phyloP scores from a whole-genome alignment of 805 yeast species.

The Hagleromyces aurorensis region DNA sequence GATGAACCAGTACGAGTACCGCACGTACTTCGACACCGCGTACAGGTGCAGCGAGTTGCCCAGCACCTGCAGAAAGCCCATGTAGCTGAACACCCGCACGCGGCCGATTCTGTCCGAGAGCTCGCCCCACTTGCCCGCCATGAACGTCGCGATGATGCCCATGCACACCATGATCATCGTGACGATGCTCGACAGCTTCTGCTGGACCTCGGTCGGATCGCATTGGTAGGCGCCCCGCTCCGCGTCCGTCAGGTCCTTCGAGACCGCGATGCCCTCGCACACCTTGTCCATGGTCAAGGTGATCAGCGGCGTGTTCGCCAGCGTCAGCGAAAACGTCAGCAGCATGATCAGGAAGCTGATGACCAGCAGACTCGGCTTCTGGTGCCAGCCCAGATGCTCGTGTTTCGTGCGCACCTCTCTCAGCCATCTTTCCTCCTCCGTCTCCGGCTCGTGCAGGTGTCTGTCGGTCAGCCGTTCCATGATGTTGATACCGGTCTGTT shows the following conservation, averaged over 20 bases:
- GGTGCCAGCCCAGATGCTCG: constrained; percentile 41
- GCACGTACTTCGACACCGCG: constrained; percentile 30
- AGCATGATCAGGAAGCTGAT: constrained; percentile 38
- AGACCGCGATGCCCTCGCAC: constrained; percentile 33
- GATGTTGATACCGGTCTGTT: constrained; percentile 15
- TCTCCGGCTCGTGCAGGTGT: constrained; percentile 8
- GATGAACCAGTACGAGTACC: constrained; percentile 34
- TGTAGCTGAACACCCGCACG: constrained; percentile 37
- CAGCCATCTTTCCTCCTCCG: constrained; percentile 33
- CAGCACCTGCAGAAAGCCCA: constrained; percentile 21
- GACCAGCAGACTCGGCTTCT: constrained; percentile 49
- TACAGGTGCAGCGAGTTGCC: constrained; percentile 16
- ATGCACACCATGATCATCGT: constrained; percentile 36
- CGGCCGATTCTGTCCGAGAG: constrained; percentile 61
- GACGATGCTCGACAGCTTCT: constrained; percentile 40
- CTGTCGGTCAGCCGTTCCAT: constrained; percentile 9
- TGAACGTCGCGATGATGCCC: constrained; percentile 41
- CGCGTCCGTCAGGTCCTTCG: constrained; percentile 8
- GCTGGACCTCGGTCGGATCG: constrained; percentile 36
- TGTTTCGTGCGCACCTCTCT: constrained; percentile 42
- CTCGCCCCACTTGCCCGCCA: constrained; percentile 57
- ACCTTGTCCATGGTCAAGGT: constrained; percentile 34
- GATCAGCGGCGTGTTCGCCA: constrained; percentile 34
- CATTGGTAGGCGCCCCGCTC: too few species aligned
- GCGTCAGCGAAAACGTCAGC: constrained; percentile 35